phyloP scores from a whole-genome alignment of 345 rosid species.

The Eutrema heterophyllum region DNA sequence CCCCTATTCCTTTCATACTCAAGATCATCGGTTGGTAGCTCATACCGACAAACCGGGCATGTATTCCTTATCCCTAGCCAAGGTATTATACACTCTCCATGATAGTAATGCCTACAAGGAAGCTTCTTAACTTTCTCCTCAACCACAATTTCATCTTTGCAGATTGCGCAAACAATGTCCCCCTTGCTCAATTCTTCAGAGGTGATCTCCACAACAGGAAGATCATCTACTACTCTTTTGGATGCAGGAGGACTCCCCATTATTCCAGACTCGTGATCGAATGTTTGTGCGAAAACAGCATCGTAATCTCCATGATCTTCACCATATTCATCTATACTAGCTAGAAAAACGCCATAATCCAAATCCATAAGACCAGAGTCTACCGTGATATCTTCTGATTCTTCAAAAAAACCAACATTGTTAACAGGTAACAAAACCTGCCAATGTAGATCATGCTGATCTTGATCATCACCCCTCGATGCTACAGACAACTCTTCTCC shows the following conservation, averaged over 20 bases:
- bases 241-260: slow-evolving; percentile 68
- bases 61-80: slow-evolving; percentile 90
- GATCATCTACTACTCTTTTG: slow-evolving; percentile 50
- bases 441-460: slow-evolving; percentile 23
- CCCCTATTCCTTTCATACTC: slow-evolving; percentile 59
- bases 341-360: not conserved
- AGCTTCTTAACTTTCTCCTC: slow-evolving; percentile 65
- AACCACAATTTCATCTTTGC: slow-evolving; percentile 64
- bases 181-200: slow-evolving; percentile 44
- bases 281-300: slow-evolving; percentile 5
- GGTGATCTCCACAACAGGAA: slow-evolving; percentile 47
- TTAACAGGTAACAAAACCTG: slow-evolving; percentile 12
- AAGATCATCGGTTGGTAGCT: slow-evolving; percentile 79
- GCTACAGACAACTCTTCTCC: not conserved
- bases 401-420: slow-evolving; percentile 4
- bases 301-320: not conserved
- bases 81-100: slow-evolving; percentile 75
- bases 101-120: slow-evolving; percentile 80
- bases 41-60: slow-evolving; percentile 86
- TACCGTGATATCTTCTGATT: not conserved
- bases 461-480: not conserved
- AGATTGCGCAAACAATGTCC: slow-evolving; percentile 63
- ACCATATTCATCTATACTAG: not conserved
- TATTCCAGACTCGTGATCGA: slow-evolving; percentile 11
- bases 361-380: not conserved